A percentile compares a stretch with the other conserved stretches of the same genome.
These are phyloP conservation scores for Novakomyces olei DNA, from an alignment of 805 yeast species.

Conservation along the genomic window DNA sequence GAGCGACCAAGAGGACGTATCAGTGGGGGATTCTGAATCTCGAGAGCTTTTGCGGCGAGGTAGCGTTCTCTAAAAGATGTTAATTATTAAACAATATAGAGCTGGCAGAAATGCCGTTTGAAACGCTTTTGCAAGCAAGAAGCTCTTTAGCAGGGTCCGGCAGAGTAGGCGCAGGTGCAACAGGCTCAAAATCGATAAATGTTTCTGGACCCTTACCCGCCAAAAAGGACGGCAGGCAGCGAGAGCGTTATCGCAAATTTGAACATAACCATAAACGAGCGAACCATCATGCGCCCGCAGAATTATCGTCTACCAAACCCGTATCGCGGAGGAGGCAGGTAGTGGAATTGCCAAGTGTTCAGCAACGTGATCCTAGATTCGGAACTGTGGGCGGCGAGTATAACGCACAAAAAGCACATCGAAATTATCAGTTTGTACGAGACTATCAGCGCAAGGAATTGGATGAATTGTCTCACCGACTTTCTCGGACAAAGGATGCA, in stretches of 20 bases:
- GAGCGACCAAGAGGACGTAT: no score
- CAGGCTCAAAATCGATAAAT: not conserved
- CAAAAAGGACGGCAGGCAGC: constrained; percentile 3
- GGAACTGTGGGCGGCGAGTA: constrained; percentile 78
- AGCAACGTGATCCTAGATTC: constrained; percentile 56
- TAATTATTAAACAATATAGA: no score
- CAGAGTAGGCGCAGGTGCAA: no score
- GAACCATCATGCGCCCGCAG: constrained; percentile 75
- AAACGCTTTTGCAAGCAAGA: constrained; percentile 13
- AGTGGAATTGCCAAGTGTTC: constrained; percentile 20
- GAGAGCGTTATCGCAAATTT: not conserved
- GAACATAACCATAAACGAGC: constrained; percentile 4
- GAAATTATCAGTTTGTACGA: constrained; percentile 66
- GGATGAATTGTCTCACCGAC: no score
- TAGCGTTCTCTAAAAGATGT: no score
- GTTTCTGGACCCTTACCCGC: not conserved
- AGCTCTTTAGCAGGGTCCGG: constrained; percentile 8
- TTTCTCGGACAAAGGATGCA: constrained; percentile 31
- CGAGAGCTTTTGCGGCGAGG: no score
- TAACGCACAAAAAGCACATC: constrained; percentile 41
- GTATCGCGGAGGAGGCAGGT: constrained; percentile 52
- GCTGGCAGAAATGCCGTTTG: constrained; percentile 11
- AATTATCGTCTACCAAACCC: constrained; percentile 47
- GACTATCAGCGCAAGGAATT: constrained; percentile 64
- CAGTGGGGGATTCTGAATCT: no score